Evolutionary conservation across 805 yeast genomes (phyloP), one percentile per base, ranked within the genome.

Genomic region (Cyberlindnera mississippiensis): DNA sequence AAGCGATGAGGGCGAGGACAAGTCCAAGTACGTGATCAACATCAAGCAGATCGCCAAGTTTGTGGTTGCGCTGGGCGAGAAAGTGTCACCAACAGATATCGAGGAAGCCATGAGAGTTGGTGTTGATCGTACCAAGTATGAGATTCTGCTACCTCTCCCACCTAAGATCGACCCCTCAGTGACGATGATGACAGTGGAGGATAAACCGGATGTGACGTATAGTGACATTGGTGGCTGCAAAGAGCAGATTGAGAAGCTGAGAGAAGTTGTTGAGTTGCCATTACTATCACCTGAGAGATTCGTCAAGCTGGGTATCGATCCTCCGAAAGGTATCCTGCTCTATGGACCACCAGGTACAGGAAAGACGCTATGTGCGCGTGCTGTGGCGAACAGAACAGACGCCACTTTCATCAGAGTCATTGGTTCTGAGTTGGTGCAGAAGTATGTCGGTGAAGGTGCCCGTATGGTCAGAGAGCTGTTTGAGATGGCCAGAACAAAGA

Each of bases 81-180:
- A 96, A 50, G 97, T 93, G 11, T 85, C 96, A 12, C 99, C 99
- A 28, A 93, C 99, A 0, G 99, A 93, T 73, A 90, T 93, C 43
- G 99, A 93, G 67, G 99, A 95, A 66, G 98, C 99, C 40, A 95
- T 93, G 99, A 79, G 99, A 63, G 98, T 93, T 29, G 99, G 99
- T 59, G 99, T 93, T 43, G 99, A 95, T 63, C 80, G 99, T 65
- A 89, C 86, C 58, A 91, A 91, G 67, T 93, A 93, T 67, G 96
- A 90, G 64, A 95, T 93, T 60, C 96, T 91, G 72, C 73, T 93
- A 57, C 99, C 99, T 24, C 73, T 93, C 51, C 99, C 99, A 10
- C 99, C 99, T 42, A 75, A 95, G 60, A 93, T 93, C 61, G 99
- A 93, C 64, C 98, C 99, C 12, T 78, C 89, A 30, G 99, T 93